Percentiles rank a stretch among this genome's conserved stretches.
Conservation (phyloP, 169 alveolate genomes). For the Plasmodium inui region DNA sequence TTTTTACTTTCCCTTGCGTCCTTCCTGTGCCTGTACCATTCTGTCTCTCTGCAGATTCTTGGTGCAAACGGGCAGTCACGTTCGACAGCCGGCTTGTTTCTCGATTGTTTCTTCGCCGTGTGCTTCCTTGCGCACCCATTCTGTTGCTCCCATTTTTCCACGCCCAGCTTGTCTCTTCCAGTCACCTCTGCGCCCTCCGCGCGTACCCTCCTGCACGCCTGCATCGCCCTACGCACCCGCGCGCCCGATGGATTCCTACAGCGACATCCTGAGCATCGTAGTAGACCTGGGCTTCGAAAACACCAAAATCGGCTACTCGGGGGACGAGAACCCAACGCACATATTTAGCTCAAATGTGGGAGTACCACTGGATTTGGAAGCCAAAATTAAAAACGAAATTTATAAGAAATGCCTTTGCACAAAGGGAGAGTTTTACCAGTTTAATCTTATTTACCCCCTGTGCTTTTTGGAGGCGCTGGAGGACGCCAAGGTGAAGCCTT, state of each 20-base stretch:
- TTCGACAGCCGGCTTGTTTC: neutral
- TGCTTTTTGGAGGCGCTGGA: constrained; percentile 38
- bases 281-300: constrained; percentile 68
- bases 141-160: neutral
- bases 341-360: constrained; percentile 59
- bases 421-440: constrained; percentile 46
- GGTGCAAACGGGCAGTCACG: neutral
- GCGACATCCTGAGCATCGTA: constrained; percentile 57
- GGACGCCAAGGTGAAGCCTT: constrained; percentile 15
- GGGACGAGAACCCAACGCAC: constrained; percentile 48
- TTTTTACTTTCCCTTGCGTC: neutral
- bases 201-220: neutral
- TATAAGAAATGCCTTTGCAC: constrained; percentile 60
- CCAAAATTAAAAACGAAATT: constrained; percentile 31
- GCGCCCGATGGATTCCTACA: constrained; percentile 47
- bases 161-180: neutral
- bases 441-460: constrained; percentile 53
- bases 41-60: neutral
- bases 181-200: neutral
- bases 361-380: constrained; percentile 23
- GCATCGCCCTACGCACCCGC: neutral
- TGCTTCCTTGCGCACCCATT: neutral
- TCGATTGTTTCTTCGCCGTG: neutral
- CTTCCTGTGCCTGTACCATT: neutral
- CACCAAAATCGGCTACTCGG: constrained; percentile 55